Base-by-base conservation (phyloP, 371 early-diverging fungal genomes). In the Mortierella sp. region DNA sequence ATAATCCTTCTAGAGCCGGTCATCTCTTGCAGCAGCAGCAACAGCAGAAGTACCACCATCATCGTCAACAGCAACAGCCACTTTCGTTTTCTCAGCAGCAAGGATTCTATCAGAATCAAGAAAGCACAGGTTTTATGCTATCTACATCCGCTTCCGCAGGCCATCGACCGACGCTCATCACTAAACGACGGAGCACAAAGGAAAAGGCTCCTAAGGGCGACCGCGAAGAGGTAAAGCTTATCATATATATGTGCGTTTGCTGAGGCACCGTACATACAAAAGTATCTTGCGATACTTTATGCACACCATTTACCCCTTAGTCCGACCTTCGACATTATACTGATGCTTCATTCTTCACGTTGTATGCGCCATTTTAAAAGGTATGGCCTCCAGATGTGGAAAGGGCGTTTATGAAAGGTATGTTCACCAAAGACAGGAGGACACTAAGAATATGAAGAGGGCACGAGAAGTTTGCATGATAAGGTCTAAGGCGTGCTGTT, bases 361-460 rank as follows among this genome's bases (percentile, higher is more conserved):
- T n/a, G n/a, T n/a, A 42, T 60, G 37, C 34, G 21, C 34, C 34
- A 24, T 17, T 30, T 59, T 53, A 49, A 50, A 70, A 78, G 78
- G 56, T 76, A 11, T 79, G 66, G 71, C 62, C 73, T 4, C 64
- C 56, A 48, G 68, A 78, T 64, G 68, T 71, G 19, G 71, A 71
- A 46, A 56, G 43, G 30, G 66, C 69, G 14, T 64, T 72, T 24
- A 76, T 67, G 70, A 69, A 75, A 50, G 71, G 60, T 64, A 64
- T 26, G 57, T n/a, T 27, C 50, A 41, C 46, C 43, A 57, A 62
- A 50, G 32, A 43, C 32, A 0, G 11, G 15, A 41, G 17, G 44
- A 30, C 15, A 58, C 87, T 52, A 79, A 83, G 81, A 85, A 85
- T 83, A 72, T 9, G 9, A 24, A 21, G 11, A 8, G 31, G 12